Evolutionary conservation across 305 asterid genomes (phyloP).

Genomic region (Solanum chacoense): DNA sequence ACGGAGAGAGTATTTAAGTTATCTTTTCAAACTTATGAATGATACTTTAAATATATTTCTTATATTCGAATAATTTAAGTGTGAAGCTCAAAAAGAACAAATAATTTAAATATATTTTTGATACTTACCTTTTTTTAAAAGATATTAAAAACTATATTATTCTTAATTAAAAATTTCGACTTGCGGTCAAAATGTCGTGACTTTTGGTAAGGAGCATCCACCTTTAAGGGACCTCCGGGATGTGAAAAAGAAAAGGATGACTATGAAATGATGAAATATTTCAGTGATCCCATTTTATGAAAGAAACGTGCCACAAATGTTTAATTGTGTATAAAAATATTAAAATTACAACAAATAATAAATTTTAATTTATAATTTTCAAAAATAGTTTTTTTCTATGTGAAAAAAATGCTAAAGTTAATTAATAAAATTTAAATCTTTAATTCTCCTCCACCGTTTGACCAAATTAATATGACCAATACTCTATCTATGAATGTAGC

Average conservation of each 20-base stretch:
- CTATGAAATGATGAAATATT: neutral
- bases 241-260: neutral
- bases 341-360: neutral
- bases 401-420: neutral
- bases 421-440: neutral
- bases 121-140: too few relatives aligned
- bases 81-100: too few relatives aligned
- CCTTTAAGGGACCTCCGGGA: neutral
- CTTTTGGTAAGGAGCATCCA: neutral
- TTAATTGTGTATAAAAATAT: neutral
- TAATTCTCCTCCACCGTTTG: neutral
- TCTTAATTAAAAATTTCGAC: neutral
- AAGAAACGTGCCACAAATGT: neutral
- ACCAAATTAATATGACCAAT: neutral
- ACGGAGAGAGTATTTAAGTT: too few relatives aligned
- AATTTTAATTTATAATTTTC: neutral
- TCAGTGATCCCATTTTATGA: neutral
- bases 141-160: too few relatives aligned
- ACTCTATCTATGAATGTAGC: neutral
- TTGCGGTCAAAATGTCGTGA: neutral
- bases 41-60: too few relatives aligned
- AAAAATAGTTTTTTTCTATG: neutral
- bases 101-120: too few relatives aligned
- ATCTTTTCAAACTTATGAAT: neutral
- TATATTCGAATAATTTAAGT: too few relatives aligned